A percentile compares a stretch with the other conserved stretches of the same genome.
phyloP scores from a whole-genome alignment of 495 filamentous ascomycete genomes.

The Penicillium goetzii region DNA sequence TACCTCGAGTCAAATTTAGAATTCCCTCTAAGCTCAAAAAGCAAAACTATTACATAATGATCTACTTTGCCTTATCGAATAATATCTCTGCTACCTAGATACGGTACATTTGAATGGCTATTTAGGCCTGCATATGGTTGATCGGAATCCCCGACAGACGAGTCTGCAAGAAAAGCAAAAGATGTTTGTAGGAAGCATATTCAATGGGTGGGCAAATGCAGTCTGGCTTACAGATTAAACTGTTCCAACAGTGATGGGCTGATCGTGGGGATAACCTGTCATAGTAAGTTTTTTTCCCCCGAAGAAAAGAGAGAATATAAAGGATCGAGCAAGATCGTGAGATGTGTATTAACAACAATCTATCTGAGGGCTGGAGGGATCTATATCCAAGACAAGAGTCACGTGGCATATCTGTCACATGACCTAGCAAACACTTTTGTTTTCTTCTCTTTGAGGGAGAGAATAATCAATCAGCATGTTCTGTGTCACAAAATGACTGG shows the following conservation, averaged over 20 bases:
- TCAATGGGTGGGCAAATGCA: not conserved
- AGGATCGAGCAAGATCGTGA: not conserved
- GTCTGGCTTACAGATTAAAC: not conserved
- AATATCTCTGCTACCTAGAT: not conserved
- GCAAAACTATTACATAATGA: not conserved
- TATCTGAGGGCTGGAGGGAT: too few relatives aligned
- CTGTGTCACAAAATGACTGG: not conserved
- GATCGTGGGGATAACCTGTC: not conserved
- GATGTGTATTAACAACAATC: not conserved
- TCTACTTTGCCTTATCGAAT: not conserved
- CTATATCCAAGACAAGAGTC: too few relatives aligned
- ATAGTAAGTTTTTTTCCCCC: not conserved
- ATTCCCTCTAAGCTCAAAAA: not conserved
- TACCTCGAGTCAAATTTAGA: not conserved
- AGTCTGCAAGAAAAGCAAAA: not conserved
- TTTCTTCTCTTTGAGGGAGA: not conserved
- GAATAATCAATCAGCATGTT: not conserved
- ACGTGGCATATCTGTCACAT: not conserved
- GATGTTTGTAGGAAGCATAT: not conserved
- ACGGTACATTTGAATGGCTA: not conserved
- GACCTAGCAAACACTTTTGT: not conserved
- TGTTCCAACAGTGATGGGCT: not conserved
- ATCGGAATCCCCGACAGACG: not conserved
- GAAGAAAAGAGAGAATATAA: not conserved
- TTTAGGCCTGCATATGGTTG: not conserved